Conservation (phyloP, 2,329 filamentous ascomycete species). For the Penicillium crustosum region DNA sequence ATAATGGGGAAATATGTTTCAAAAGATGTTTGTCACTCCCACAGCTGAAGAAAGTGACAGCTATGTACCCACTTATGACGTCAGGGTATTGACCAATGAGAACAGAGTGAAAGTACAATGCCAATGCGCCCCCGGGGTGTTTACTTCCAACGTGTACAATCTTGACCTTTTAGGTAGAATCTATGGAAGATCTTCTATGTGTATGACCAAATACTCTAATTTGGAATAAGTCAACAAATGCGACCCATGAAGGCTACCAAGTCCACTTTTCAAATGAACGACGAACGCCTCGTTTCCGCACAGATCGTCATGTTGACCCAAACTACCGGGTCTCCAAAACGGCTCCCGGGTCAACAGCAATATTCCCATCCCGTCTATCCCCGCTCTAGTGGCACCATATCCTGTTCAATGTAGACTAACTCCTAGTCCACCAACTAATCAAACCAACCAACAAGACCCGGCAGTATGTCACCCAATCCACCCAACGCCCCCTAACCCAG, state of each 20-base stretch:
- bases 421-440: background rate
- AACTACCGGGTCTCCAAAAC: background rate
- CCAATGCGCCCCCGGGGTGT: no score
- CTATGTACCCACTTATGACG: background rate
- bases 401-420: background rate
- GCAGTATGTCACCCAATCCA: background rate
- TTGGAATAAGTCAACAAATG: background rate
- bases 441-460: background rate
- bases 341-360: background rate
- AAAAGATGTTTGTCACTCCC: background rate
- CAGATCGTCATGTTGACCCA: background rate
- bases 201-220: background rate
- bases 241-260: background rate
- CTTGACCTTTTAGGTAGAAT: background rate
- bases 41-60: background rate
- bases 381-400: background rate
- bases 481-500: background rate
- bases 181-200: background rate
- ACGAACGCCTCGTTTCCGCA: background rate
- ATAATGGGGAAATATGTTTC: background rate
- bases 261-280: background rate
- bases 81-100: background rate
- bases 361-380: background rate
- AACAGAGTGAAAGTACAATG: background rate
- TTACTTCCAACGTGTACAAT: background rate